These are phyloP conservation scores for Rhizopogon vinicolor DNA, from an alignment of 768 basidiomycete species.

Conservation along the genomic window DNA sequence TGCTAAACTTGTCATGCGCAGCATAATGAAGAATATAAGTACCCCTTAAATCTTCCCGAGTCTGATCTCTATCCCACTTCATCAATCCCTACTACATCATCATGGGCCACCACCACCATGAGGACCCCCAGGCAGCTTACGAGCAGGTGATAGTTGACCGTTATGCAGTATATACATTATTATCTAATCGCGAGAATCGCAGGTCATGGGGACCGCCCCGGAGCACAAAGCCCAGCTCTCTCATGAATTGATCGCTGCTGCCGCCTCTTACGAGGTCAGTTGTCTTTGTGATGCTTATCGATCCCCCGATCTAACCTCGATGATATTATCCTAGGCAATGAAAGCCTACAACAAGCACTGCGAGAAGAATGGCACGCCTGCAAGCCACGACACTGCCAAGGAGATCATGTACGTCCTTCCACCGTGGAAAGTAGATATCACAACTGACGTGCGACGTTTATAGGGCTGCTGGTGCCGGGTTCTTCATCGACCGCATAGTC, in stretches of 20 bases:
- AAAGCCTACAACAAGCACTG: constrained; percentile 60
- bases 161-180: not conserved
- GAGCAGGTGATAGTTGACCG: constrained; percentile 11
- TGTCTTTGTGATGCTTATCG: not conserved
- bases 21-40: constrained; percentile 1
- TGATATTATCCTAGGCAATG: constrained; percentile 41
- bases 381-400: constrained; percentile 51
- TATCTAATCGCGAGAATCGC: not conserved
- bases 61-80: not conserved
- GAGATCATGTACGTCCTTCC: constrained; percentile 38
- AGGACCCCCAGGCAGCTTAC: constrained; percentile 11
- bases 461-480: constrained; percentile 54
- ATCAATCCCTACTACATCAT: not conserved
- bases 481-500: constrained; percentile 45
- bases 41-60: not conserved
- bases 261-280: constrained; percentile 58
- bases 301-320: not conserved
- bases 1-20: not conserved
- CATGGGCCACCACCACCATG: constrained; percentile 3
- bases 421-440: not conserved
- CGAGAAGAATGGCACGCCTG: constrained; percentile 42
- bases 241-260: constrained; percentile 65
- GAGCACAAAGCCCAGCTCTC: constrained; percentile 56
- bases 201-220: constrained; percentile 46
- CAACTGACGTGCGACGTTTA: not conserved